Percentiles rank a stretch among this genome's conserved stretches.
Evolutionary conservation across 164 flowering plant species (phyloP).

Genomic region (Stephania japonica): DNA sequence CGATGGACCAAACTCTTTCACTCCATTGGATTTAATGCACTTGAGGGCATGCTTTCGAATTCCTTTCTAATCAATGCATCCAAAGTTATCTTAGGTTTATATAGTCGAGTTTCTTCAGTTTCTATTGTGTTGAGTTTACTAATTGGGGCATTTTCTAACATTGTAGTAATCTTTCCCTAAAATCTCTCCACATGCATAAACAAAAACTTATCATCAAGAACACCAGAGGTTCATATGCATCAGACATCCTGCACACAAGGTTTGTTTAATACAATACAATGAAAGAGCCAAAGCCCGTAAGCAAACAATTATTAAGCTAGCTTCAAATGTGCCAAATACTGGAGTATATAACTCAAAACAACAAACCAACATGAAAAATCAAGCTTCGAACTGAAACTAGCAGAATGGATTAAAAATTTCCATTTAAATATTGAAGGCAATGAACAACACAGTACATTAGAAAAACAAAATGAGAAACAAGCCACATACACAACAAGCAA

Average conservation of each 20-base stretch:
- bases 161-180: no score
- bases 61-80: no score
- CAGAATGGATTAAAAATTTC: neutral
- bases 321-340: neutral
- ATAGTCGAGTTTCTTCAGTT: no score
- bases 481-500: constrained; percentile 1
- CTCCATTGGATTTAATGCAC: no score
- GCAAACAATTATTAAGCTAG: neutral
- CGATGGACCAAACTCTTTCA: no score
- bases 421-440: constrained; percentile 3
- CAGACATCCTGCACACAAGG: neutral
- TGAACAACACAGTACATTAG: neutral
- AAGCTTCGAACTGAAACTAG: neutral
- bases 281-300: neutral
- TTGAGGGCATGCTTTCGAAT: no score
- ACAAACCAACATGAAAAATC: neutral
- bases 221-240: neutral
- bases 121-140: no score
- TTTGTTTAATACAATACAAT: neutral
- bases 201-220: no score
- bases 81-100: no score
- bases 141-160: no score
- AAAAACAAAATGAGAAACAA: constrained; percentile 1
- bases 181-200: no score
- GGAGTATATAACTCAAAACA: neutral